These are phyloP conservation scores for Fusarium keratoplasticum DNA, from an alignment of 2,329 filamentous ascomycete species.

Conservation along the genomic window DNA sequence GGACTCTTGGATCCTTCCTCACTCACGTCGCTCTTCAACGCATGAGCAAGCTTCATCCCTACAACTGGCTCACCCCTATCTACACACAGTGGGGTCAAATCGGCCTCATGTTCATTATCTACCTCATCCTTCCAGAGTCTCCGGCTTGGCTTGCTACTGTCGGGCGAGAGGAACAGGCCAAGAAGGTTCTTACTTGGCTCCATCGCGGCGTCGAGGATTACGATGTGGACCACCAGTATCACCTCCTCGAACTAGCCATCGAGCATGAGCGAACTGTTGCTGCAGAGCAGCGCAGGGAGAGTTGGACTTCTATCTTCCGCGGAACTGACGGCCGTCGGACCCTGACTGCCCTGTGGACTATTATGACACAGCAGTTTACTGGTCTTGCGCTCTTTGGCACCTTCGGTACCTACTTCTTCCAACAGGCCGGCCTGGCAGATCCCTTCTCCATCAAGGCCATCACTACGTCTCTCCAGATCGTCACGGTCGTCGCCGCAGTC, in stretches of 20 bases:
- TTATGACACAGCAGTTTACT: constrained; percentile 30
- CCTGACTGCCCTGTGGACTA: constrained; percentile 45
- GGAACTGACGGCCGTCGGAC: constrained; percentile 46
- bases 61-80: neutral
- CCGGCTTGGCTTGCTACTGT: neutral
- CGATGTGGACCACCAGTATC: neutral
- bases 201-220: neutral
- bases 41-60: constrained; percentile 45
- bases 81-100: neutral
- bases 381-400: constrained; percentile 39
- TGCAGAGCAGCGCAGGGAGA: constrained; percentile 31
- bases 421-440: neutral
- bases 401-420: constrained; percentile 61
- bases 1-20: constrained; percentile 55
- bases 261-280: constrained; percentile 26
- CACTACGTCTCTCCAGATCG: neutral
- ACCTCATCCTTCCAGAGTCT: neutral
- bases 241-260: neutral
- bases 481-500: neutral
- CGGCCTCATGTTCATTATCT: neutral
- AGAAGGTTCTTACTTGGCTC: neutral
- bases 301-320: constrained; percentile 45
- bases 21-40: constrained; percentile 55
- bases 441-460: neutral
- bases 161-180: neutral